Percentiles rank a stretch among this genome's conserved stretches.
Conservation (phyloP, 176 grass and related monocot genomes). For the Rhynchospora pubera region DNA sequence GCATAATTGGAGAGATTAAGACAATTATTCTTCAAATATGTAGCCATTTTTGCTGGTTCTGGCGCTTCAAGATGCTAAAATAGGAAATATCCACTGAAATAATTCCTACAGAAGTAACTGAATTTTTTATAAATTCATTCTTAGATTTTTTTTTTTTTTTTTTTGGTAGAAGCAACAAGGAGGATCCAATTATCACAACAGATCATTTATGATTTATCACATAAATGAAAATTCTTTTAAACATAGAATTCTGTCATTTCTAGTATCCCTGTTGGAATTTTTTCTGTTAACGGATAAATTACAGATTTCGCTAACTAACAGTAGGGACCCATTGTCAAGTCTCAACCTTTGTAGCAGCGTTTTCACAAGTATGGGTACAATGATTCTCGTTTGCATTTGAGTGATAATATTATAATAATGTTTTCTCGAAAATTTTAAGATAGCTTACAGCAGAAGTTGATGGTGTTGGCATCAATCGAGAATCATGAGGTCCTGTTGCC, state of each 20-base stretch:
- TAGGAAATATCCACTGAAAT: neutral
- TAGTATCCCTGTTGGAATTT: neutral
- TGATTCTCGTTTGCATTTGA: neutral
- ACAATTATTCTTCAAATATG: neutral
- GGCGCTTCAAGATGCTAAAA: neutral
- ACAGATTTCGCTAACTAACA: neutral
- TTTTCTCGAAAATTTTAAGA: neutral
- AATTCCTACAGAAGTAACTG: neutral
- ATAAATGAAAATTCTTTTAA: neutral
- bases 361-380: neutral
- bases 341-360: neutral
- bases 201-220: neutral
- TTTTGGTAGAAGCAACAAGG: neutral
- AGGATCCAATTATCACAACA: neutral
- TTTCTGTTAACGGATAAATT: neutral
- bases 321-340: neutral
- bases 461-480: slow-evolving; percentile 30
- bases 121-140: neutral
- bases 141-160: neutral
- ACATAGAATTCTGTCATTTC: neutral
- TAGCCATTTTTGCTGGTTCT: neutral
- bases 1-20: neutral
- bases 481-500: slow-evolving; percentile 30
- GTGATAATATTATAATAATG: neutral
- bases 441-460: slow-evolving; percentile 59